Conservation (phyloP, 768 basidiomycete genomes). For the Leucosporidium scottii region DNA sequence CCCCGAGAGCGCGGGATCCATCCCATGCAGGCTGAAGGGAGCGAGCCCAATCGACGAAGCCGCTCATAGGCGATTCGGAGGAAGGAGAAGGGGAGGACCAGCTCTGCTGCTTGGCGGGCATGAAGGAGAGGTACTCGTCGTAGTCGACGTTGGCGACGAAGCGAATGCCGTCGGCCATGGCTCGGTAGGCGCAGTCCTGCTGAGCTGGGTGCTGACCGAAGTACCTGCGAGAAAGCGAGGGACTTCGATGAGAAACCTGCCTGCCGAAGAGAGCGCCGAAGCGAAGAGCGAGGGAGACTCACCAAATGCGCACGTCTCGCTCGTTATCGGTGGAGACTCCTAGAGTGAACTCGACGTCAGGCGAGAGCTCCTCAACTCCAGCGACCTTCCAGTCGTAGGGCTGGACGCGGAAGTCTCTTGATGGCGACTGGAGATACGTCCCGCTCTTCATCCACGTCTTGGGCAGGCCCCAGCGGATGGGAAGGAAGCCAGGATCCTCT, state of each 20-base stretch:
- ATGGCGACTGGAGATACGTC: neutral
- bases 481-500: neutral
- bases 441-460: neutral
- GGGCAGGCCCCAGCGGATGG: slow-evolving; percentile 2
- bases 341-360: neutral
- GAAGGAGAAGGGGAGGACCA: neutral
- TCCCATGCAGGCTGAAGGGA: neutral
- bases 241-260: neutral
- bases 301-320: neutral
- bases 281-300: neutral
- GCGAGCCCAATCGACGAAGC: neutral
- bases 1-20: neutral
- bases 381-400: neutral
- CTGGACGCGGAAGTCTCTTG: neutral
- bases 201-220: neutral
- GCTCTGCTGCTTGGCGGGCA: neutral
- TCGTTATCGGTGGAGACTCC: neutral
- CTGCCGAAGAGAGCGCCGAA: neutral
- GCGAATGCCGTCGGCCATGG: neutral
- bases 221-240: neutral
- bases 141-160: neutral
- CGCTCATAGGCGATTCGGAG: neutral
- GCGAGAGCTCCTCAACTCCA: neutral
- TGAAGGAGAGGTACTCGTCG: slow-evolving; percentile 3
- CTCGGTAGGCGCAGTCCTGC: slow-evolving; percentile 1